Percentiles rank a stretch among this genome's conserved stretches.
Conservation (phyloP, 1,284 basidiomycete species). For the Cutaneotrichosporon sp. region DNA sequence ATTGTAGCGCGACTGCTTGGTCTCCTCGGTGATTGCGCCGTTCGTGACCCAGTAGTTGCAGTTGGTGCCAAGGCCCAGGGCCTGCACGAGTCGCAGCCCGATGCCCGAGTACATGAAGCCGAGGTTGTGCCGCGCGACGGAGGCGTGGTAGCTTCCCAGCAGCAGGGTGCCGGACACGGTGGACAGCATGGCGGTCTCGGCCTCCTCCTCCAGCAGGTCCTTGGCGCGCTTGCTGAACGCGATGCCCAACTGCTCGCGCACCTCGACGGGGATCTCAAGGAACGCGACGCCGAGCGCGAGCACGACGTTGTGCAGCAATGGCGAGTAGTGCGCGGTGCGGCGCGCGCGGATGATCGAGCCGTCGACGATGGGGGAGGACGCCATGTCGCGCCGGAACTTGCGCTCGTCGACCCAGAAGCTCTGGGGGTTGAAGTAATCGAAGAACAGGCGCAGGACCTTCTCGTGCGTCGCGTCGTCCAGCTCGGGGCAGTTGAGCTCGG, state of each 20-base stretch:
- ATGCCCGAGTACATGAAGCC: constrained; percentile 34
- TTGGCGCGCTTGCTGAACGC: constrained; percentile 31
- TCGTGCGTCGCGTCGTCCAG: constrained; percentile 24
- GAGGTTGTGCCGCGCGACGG: constrained; percentile 27
- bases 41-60: constrained; percentile 33
- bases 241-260: constrained; percentile 20
- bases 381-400: constrained; percentile 25
- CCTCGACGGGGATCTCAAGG: constrained; percentile 14
- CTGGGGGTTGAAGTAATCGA: constrained; percentile 33
- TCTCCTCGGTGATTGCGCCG: constrained; percentile 36
- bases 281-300: constrained; percentile 54
- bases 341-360: constrained; percentile 22
- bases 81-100: constrained; percentile 27
- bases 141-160: constrained; percentile 34
- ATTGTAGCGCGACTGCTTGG: constrained; percentile 30
- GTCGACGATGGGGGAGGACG: constrained; percentile 6
- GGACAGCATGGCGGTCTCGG: constrained; percentile 37
- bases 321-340: constrained; percentile 29
- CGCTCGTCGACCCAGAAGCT: constrained; percentile 32
- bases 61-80: constrained; percentile 40
- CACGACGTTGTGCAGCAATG: constrained; percentile 72
- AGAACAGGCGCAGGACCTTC: constrained; percentile 30
- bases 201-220: constrained; percentile 36
- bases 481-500: constrained; percentile 20
- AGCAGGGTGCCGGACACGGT: constrained; percentile 40